Evolutionary conservation across 2,329 filamentous ascomycete species (phyloP).

Genomic region (Teratosphaeria viscida): DNA sequence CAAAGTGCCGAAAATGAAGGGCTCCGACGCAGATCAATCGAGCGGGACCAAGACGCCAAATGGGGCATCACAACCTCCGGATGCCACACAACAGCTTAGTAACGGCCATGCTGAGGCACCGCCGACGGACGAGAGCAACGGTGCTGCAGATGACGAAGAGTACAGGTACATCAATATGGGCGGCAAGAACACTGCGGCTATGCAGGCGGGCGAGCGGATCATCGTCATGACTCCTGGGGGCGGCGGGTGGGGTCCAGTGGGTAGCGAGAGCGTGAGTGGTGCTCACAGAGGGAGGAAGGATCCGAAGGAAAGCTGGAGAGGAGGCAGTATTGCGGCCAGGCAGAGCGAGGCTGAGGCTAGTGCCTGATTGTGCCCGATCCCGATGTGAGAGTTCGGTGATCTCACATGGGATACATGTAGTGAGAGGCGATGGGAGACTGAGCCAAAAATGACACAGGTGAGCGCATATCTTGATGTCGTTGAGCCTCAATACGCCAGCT

Average conservation of each 20-base stretch:
- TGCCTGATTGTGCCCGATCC: conserved; percentile 16
- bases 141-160: conserved; percentile 14
- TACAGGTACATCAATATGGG: conserved; percentile 60
- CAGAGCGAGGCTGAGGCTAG: conserved; percentile 43
- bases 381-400: background rate
- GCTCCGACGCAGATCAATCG: conserved; percentile 18
- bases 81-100: background rate
- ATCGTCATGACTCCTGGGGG: conserved; percentile 70
- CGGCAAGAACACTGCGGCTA: conserved; percentile 68
- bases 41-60: conserved; percentile 1
- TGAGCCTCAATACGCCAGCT: too few species aligned
- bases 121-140: background rate
- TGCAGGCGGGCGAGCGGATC: conserved; percentile 67
- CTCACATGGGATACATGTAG: background rate
- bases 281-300: conserved; percentile 38
- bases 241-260: conserved; percentile 61
- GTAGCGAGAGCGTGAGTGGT: conserved; percentile 44
- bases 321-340: conserved; percentile 47
- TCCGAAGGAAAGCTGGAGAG: conserved; percentile 48
- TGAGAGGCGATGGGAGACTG: too few species aligned
- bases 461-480: too few species aligned
- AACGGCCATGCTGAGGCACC: conserved; percentile 7
- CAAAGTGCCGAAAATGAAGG: conserved; percentile 41
- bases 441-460: too few species aligned
- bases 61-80: background rate